These are phyloP conservation scores for Sugiyamaella neomexicana DNA, from an alignment of 1,139 yeast species.

Conservation along the genomic window DNA sequence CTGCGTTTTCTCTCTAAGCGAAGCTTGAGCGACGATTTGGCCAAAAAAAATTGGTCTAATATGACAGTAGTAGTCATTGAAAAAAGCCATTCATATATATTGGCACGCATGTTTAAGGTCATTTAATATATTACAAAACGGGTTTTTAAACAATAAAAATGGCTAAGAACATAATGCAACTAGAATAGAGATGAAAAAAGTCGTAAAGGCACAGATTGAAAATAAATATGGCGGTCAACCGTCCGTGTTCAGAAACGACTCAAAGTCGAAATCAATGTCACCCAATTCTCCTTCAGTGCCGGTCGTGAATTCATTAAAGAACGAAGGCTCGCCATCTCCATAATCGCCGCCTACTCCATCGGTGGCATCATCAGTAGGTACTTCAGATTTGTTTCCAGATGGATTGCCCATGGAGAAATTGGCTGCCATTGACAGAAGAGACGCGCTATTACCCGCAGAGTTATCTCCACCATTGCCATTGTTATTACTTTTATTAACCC, in stretches of 20 bases:
- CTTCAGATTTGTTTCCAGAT: conserved; percentile 10
- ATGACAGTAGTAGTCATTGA: too few species aligned
- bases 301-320: conserved; percentile 38
- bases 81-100: too few species aligned
- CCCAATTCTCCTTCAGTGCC: conserved; percentile 33
- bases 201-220: not conserved
- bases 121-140: conserved; percentile 2
- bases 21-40: not conserved
- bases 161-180: not conserved
- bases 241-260: conserved; percentile 40
- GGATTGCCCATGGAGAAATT: conserved; percentile 24
- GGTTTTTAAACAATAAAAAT: not conserved
- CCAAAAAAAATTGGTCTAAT: too few species aligned
- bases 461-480: conserved; percentile 4
- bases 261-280: conserved; percentile 41
- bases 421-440: conserved; percentile 30
- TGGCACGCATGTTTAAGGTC: not conserved
- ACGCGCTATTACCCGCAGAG: conserved; percentile 16
- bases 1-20: not conserved
- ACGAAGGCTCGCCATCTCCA: conserved; percentile 18
- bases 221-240: conserved; percentile 20
- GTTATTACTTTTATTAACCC: conserved; percentile 2
- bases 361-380: conserved; percentile 11
- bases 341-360: conserved; percentile 26
- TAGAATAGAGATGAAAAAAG: not conserved